A percentile compares a stretch with the other conserved stretches of the same genome.
Conservation (phyloP, 2,329 filamentous ascomycete species). For the Xylariaceae sp. region DNA sequence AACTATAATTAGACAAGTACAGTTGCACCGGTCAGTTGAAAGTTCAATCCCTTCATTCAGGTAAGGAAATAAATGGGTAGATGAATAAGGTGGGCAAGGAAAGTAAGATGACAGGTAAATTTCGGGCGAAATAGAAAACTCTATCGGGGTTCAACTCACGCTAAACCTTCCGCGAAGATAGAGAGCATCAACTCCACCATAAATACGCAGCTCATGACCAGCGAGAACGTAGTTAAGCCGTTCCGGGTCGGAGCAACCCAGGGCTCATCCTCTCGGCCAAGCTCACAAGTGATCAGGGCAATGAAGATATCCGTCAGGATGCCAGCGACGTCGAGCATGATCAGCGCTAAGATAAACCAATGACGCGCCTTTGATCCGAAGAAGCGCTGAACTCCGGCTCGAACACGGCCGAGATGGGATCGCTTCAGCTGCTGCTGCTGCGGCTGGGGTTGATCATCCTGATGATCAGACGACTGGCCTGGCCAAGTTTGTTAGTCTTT, state of each 20-base stretch:
- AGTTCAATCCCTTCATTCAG: too few species aligned
- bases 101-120: too few species aligned
- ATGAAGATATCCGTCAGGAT: slow-evolving; percentile 47
- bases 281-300: slow-evolving; percentile 46
- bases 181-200: slow-evolving; percentile 57
- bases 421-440: too few species aligned
- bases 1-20: slow-evolving; percentile 36
- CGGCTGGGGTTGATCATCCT: too few species aligned
- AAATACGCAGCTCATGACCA: slow-evolving; percentile 62
- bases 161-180: slow-evolving; percentile 57
- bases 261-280: slow-evolving; percentile 34
- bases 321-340: slow-evolving; percentile 43
- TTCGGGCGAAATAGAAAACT: too few species aligned
- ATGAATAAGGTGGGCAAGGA: too few species aligned
- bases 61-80: too few species aligned
- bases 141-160: slow-evolving; percentile 39
- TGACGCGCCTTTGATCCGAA: slow-evolving; percentile 41
- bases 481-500: too few species aligned
- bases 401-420: too few species aligned
- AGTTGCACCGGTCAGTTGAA: neutral
- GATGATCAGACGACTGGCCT: too few species aligned
- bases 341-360: slow-evolving; percentile 40
- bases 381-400: too few species aligned
- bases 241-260: slow-evolving; percentile 39
- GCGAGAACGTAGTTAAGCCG: slow-evolving; percentile 47